Base-by-base conservation (phyloP, 495 filamentous ascomycete genomes). In the Neurospora tetraspora region DNA sequence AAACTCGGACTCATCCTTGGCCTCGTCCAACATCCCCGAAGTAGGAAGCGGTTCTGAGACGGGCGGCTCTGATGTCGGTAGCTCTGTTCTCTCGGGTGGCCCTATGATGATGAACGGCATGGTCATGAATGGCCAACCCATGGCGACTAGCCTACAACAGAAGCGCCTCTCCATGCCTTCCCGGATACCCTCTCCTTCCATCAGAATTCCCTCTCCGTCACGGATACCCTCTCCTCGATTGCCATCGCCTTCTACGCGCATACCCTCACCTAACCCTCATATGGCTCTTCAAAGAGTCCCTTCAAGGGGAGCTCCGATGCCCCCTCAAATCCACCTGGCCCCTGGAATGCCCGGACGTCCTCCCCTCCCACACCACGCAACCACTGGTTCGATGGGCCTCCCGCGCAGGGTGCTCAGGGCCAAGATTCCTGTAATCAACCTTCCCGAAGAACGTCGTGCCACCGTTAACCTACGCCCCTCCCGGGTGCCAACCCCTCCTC, bases 351-450 rank as follows among this genome's bases (percentile, higher is more conserved):
- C 53, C 23, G 27, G 27, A 8, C 53, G 53, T 14, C 53, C 53
- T 34, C 27, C 53, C 27, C 23, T 65, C 23, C 53, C 53, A 34
- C 53, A 65, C 31, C 53, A 65, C 53, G 27, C 27, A 65, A 65
- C 23, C 53, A 65, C 53, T 34, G 53, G 53, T 9, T 65, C 53
- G 12, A 16, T 65, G 4, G 53, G 53, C 20, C 78, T 81, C 16
- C 80, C 80, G 39, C 69, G 80, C 23, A 81, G 77, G 74, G 78
- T 81, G 27, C 72, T 81, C 71, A 80, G 78, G 72, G 78, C 80
- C 38, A 79, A 78, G 75, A 79, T 77, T 31, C 78, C 74, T 5
- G 31, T 65, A 65, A 65, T 65, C 53, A 74, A 74, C 7, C 72
- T 76, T 34, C 78, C 78, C 9, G 69, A 74, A 9, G 79, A 80